These are phyloP conservation scores for Cladosporium halotolerans DNA, from an alignment of 2,329 filamentous ascomycete species.

Conservation along the genomic window DNA sequence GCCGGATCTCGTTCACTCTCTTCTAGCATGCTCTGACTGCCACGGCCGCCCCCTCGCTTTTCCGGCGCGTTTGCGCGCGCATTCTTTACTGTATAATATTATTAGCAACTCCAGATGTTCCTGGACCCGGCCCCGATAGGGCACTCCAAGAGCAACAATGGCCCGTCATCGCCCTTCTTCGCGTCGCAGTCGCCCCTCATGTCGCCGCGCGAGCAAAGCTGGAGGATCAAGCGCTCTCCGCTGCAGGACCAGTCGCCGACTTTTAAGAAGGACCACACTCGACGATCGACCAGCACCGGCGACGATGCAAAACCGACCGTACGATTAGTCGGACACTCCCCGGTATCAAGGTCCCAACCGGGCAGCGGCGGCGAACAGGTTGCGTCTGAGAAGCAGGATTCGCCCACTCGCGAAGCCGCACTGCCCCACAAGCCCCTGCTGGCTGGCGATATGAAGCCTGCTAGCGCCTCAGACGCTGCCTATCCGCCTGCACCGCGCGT, in stretches of 20 bases:
- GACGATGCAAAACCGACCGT: conserved; percentile 23
- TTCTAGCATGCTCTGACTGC: conserved; percentile 18
- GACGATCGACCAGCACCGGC: conserved; percentile 7
- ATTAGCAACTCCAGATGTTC: conserved; percentile 23
- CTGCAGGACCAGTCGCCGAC: conserved; percentile 25
- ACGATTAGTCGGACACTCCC: conserved; percentile 27
- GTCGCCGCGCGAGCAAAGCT: conserved; percentile 18
- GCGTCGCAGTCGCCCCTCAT: conserved; percentile 18
- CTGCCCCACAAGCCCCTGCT: conserved; percentile 10
- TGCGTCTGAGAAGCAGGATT: conserved; percentile 14
- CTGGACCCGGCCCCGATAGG: conserved; percentile 26
- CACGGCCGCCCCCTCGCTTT: background rate
- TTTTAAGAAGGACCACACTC: conserved; percentile 17
- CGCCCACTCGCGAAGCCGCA: conserved; percentile 1
- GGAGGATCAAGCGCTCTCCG: conserved; percentile 18
- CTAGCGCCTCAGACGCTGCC: conserved; percentile 24
- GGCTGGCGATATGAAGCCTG: conserved; percentile 15
- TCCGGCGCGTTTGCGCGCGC: conserved; percentile 1
- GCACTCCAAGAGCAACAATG: conserved; percentile 11
- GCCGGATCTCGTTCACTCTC: conserved; percentile 14
- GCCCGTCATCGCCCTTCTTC: conserved; percentile 18
- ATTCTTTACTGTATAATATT: conserved; percentile 9
- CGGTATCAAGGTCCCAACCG: conserved; percentile 15
- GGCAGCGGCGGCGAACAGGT: conserved; percentile 11
- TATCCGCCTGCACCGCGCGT: conserved; percentile 23